Conservation (phyloP, 805 yeast genomes). For the Starmerella asiatica region DNA sequence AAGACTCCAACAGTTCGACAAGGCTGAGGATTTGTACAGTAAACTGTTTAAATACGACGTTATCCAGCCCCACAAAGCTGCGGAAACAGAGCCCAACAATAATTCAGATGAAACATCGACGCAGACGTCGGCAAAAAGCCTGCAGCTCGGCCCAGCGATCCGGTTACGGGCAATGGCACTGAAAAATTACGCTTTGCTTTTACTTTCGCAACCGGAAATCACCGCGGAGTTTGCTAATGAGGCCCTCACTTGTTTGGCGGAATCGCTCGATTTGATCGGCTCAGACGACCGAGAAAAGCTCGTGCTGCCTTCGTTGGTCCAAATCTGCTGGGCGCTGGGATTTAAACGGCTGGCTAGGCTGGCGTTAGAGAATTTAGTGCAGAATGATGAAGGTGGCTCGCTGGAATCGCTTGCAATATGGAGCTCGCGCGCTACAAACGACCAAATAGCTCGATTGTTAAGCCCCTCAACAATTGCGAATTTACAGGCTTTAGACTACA, state of each 20-base stretch:
- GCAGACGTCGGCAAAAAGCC: not conserved
- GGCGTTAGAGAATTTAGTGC: constrained; percentile 17
- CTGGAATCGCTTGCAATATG: constrained; percentile 11
- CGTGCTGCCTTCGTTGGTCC: constrained; percentile 12
- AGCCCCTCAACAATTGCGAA: constrained; percentile 14
- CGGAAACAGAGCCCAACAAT: not conserved
- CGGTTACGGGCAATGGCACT: constrained; percentile 62
- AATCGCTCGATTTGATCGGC: constrained; percentile 17
- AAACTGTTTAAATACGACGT: constrained; percentile 58
- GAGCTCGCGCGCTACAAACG: not conserved
- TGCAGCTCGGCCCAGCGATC: constrained; percentile 35
- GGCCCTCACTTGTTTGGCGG: constrained; percentile 10
- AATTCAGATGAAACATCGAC: not conserved
- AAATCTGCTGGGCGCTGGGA: constrained; percentile 13
- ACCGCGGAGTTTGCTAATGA: constrained; percentile 1
- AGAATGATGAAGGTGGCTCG: constrained; percentile 14
- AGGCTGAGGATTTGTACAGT: constrained; percentile 44
- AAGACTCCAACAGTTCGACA: constrained; percentile 34
- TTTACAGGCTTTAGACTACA: constrained; percentile 11
- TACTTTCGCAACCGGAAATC: constrained; percentile 30
- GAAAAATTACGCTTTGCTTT: constrained; percentile 69
- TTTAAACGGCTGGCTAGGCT: constrained; percentile 15
- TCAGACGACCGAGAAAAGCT: constrained; percentile 14
- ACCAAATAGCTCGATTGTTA: too few relatives aligned
- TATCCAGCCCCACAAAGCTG: constrained; percentile 27